Conservation (phyloP, 208 protist genomes). For the Acanthamoeba triangularis region DNA sequence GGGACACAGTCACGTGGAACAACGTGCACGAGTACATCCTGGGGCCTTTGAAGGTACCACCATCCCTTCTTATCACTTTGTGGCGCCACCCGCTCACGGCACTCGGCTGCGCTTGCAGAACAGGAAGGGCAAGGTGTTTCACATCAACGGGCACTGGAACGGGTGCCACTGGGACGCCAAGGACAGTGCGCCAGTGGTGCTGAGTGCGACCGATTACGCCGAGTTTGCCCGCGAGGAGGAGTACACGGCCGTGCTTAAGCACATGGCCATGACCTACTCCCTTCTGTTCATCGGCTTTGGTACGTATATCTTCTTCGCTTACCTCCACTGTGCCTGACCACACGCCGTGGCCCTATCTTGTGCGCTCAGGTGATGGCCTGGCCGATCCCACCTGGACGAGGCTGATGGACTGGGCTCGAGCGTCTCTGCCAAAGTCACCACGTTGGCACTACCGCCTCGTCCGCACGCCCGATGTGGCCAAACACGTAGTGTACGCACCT, state of each 20-base stretch:
- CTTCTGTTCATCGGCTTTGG: slow-evolving; percentile 69
- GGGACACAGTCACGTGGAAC: slow-evolving; percentile 55
- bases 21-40: slow-evolving; percentile 64
- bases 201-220: slow-evolving; percentile 28
- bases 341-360: neutral
- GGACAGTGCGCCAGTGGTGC: neutral
- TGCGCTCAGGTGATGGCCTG: neutral
- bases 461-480: neutral
- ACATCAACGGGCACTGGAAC: slow-evolving; percentile 61
- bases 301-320: neutral
- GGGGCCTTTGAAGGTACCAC: slow-evolving; percentile 14
- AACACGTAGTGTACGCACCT: neutral
- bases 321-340: neutral
- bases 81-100: neutral
- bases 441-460: slow-evolving; percentile 47
- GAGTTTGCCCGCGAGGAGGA: slow-evolving; percentile 11
- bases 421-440: slow-evolving; percentile 31
- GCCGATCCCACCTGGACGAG: slow-evolving; percentile 1
- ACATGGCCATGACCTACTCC: slow-evolving; percentile 52
- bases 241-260: slow-evolving; percentile 43
- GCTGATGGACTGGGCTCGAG: neutral
- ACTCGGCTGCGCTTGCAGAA: neutral
- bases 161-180: slow-evolving; percentile 22
- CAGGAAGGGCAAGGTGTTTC: slow-evolving; percentile 45
- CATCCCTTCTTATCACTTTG: neutral